A percentile compares a stretch with the other conserved stretches of the same genome.
Evolutionary conservation across 805 yeast species (phyloP).

Genomic region (Nadsonia fulvescens): DNA sequence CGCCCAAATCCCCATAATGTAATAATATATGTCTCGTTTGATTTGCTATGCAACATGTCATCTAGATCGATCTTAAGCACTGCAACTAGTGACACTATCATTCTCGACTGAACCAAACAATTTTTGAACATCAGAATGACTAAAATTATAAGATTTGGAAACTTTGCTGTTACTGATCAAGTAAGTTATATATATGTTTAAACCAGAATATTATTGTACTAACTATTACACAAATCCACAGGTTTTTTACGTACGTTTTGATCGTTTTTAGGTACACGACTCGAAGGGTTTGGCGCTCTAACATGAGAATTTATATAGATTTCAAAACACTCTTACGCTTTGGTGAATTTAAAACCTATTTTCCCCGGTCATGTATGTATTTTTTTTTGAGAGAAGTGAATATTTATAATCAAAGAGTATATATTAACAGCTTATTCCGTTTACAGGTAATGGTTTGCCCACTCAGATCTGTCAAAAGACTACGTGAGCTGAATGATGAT

Average conservation of each 20-base stretch:
- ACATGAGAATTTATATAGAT: slow-evolving; percentile 19
- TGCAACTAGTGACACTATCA: too few relatives aligned
- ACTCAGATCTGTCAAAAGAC: slow-evolving; percentile 41
- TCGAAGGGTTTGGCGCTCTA: not conserved
- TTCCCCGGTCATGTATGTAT: slow-evolving; percentile 92
- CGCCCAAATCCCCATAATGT: too few relatives aligned
- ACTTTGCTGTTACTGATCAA: slow-evolving; percentile 17
- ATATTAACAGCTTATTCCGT: too few relatives aligned
- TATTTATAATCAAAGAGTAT: too few relatives aligned
- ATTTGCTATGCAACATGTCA: too few relatives aligned
- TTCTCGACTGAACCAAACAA: too few relatives aligned
- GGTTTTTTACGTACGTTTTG: slow-evolving; percentile 6
- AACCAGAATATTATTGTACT: not conserved
- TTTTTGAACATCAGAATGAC: slow-evolving; percentile 4
- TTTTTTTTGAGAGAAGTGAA: too few relatives aligned
- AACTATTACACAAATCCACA: slow-evolving; percentile 2
- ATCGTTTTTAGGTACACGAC: too few relatives aligned
- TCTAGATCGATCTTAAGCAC: too few relatives aligned
- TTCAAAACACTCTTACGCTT: slow-evolving; percentile 54
- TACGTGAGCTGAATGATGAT: slow-evolving; percentile 51
- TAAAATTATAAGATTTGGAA: slow-evolving; percentile 15
- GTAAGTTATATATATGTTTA: slow-evolving; percentile 12
- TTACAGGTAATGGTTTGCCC: slow-evolving; percentile 86
- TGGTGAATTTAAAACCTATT: slow-evolving; percentile 83
- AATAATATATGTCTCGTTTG: too few relatives aligned